Base-by-base conservation (phyloP, 345 rosid species). In the Bruguiera sexangula region DNA sequence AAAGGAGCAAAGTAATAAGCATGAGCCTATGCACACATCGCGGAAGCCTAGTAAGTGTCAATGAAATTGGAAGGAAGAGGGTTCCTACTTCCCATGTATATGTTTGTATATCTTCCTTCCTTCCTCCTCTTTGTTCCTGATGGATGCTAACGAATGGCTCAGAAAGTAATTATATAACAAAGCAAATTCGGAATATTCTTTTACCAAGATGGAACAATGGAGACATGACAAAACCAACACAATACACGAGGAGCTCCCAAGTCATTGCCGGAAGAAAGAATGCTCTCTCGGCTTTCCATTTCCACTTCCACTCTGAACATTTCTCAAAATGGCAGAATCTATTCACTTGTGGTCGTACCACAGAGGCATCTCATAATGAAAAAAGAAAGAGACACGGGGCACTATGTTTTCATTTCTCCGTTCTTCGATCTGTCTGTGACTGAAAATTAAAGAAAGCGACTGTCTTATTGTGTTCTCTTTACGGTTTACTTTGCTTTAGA, bases 191-290 rank as follows among this genome's bases (percentile, higher is more conserved):
- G 84, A 75, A 81, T 81, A 66, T 31, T 8, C 61, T 69, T 69
- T 73, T 50, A 22, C 30, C 50, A 22, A 21, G 60, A 78, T 43
- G 46, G 27, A 69, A 75, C 82, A 79, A 71, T 18, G 43, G 65
- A 76, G 55, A 65, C 51, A 73, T 21, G 79, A 76, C 82, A 79
- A 76, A 52, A 60, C 19, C 27, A 43, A 70, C 64, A 29, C 78
- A 46, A 31, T 27, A 72, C 31, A 30, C 70, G 80, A 69, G 64
- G 54, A 70, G 59, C 27, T 15, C 13, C 26, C 26, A 8, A 8
- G 16, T 9, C 30, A n/a, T 9, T 55, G 30, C 6, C 6, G 48
- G 3, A 39, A 39, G 48, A 39, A 39, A 39, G 16, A 39, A 39
- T 11, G 48, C 48, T 9, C 15, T 6, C 21, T 22, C 15, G 6